A percentile compares a stretch with the other conserved stretches of the same genome.
Conservation (phyloP, 306 rosid genomes). For the Bauhinia variegata region DNA sequence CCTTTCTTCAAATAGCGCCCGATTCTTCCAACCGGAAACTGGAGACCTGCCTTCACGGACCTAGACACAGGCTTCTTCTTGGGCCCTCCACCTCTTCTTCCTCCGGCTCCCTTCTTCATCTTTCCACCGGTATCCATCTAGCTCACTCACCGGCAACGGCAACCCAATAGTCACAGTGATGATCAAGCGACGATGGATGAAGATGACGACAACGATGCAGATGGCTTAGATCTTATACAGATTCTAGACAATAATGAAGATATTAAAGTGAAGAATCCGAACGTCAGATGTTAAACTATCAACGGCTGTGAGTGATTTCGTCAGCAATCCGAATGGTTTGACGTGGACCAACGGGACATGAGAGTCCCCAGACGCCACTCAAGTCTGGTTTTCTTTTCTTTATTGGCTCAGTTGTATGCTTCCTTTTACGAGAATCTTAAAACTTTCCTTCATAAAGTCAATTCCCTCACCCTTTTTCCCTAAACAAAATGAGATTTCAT, state of each 20-base stretch:
- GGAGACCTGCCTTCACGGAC: conserved; percentile 71
- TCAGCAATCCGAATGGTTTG: conserved; percentile 38
- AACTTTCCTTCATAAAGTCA: too few relatives aligned
- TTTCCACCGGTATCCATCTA: conserved; percentile 59
- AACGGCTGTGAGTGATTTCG: conserved; percentile 22
- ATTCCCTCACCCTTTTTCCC: too few relatives aligned
- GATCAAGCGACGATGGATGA: too few relatives aligned
- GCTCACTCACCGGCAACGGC: not conserved
- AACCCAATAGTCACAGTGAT: not conserved
- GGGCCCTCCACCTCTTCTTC: conserved; percentile 70
- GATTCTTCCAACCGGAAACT: conserved; percentile 81
- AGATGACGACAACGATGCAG: too few relatives aligned
- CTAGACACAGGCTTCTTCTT: conserved; percentile 75
- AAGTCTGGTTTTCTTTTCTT: not conserved
- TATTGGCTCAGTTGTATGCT: too few relatives aligned
- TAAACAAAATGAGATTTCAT: too few relatives aligned
- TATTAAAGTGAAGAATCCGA: not conserved
- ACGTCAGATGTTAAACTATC: conserved; percentile 52
- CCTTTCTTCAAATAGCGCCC: conserved; percentile 77
- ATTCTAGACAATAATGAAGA: not conserved
- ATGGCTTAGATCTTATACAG: conserved; percentile 35
- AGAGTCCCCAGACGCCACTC: not conserved
- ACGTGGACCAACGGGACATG: conserved; percentile 43
- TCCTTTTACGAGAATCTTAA: too few relatives aligned
- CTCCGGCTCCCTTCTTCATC: conserved; percentile 69